A percentile compares a stretch with the other conserved stretches of the same genome.
phyloP scores from a whole-genome alignment of 495 filamentous ascomycete genomes.

The Daldinia bambusicola region DNA sequence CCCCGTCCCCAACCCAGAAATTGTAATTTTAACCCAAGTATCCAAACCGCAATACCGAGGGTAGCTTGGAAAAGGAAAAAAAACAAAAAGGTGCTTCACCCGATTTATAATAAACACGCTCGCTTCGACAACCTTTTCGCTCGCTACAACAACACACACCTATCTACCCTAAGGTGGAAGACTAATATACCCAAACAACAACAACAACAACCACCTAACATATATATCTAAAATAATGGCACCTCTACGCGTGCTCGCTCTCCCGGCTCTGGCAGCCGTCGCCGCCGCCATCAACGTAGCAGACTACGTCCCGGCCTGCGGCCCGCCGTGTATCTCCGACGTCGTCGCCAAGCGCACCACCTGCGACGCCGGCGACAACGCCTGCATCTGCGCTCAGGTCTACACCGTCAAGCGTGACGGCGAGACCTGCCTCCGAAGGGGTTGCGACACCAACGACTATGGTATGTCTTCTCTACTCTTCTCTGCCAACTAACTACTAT shows the following conservation, averaged over 20 bases:
- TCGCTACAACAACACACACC: constrained; percentile 15
- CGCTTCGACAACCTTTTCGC: constrained; percentile 22
- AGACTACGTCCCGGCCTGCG: constrained; percentile 55
- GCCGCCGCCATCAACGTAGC: constrained; percentile 52
- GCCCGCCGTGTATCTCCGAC: constrained; percentile 51
- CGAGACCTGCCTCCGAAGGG: constrained; percentile 45
- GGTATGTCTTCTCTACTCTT: constrained; percentile 35
- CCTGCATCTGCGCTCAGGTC: constrained; percentile 55
- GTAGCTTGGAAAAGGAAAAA: neutral
- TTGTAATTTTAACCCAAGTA: constrained; percentile 7
- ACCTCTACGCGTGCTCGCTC: constrained; percentile 45
- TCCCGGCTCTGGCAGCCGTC: constrained; percentile 50
- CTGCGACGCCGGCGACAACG: constrained; percentile 52
- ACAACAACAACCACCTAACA: neutral
- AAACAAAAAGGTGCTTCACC: too few relatives aligned
- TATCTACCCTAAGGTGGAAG: constrained; percentile 4
- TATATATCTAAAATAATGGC: constrained; percentile 38
- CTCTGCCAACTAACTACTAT: neutral
- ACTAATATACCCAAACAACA: constrained; percentile 9
- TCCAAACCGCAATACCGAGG: neutral
- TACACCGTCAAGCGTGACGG: constrained; percentile 49
- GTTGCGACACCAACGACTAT: constrained; percentile 43
- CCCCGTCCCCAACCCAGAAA: constrained; percentile 2
- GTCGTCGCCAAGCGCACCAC: constrained; percentile 48
- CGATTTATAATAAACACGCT: constrained; percentile 6